Percentiles rank a stretch among this genome's conserved stretches.
Evolutionary conservation across 163 green algal species (phyloP).

Genomic region (Trebouxiophyceae sp.): DNA sequence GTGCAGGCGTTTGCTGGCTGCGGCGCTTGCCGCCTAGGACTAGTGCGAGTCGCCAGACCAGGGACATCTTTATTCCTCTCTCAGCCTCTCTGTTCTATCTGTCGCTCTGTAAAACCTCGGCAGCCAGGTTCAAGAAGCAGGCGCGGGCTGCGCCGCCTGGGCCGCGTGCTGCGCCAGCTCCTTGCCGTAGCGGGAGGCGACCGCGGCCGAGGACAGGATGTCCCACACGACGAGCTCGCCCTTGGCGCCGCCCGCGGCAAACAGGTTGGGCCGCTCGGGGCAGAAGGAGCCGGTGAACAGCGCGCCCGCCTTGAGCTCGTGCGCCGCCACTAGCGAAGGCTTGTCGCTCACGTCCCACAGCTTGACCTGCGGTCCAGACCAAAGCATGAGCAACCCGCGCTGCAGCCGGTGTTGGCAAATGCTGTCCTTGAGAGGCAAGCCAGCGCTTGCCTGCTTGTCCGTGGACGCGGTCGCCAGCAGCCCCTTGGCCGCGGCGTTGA

Average conservation of each 20-base stretch:
- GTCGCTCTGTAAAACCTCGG: no score
- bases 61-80: no score
- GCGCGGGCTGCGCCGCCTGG: no score
- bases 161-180: no score
- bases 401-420: background rate
- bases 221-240: slow-evolving; percentile 83
- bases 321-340: slow-evolving; percentile 55
- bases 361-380: slow-evolving; percentile 63
- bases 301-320: slow-evolving; percentile 58
- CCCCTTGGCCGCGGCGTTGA: slow-evolving; percentile 51
- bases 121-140: no score
- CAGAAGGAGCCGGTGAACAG: slow-evolving; percentile 80
- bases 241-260: slow-evolving; percentile 81
- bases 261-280: slow-evolving; percentile 49
- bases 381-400: background rate
- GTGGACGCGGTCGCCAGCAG: slow-evolving; percentile 85
- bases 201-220: slow-evolving; percentile 27
- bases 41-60: no score
- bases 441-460: slow-evolving; percentile 69
- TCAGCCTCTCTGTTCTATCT: no score
- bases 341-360: slow-evolving; percentile 69
- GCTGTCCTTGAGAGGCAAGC: background rate
- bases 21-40: no score
- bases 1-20: no score
- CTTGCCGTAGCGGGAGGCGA: slow-evolving; percentile 22